A percentile compares a stretch with the other conserved stretches of the same genome.
These are phyloP conservation scores for Aspergillus japonicus DNA, from an alignment of 2,329 filamentous ascomycete species.

Conservation along the genomic window DNA sequence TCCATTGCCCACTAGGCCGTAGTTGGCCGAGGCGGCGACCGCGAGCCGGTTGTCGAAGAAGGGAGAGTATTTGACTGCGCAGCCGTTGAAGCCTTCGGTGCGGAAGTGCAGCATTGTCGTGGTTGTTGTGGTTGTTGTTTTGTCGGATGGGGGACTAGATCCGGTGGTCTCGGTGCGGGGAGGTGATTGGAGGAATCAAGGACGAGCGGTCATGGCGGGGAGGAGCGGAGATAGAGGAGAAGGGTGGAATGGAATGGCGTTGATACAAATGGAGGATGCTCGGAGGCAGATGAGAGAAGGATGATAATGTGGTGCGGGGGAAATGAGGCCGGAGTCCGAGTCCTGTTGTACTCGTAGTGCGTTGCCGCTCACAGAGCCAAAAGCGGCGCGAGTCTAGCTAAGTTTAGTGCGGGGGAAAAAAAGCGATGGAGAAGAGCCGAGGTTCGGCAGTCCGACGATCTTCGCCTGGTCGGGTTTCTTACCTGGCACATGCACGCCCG, in stretches of 20 bases:
- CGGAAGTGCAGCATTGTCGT: conserved; percentile 83
- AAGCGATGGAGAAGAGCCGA: conserved; percentile 27
- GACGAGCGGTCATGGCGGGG: conserved; percentile 3
- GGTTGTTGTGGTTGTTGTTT: no score
- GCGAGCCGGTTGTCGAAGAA: conserved; percentile 96
- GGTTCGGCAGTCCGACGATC: conserved; percentile 15
- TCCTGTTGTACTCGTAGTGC: no score
- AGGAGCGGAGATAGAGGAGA: conserved; percentile 9
- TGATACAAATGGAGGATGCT: conserved; percentile 8
- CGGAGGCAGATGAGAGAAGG: conserved; percentile 6
- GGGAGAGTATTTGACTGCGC: conserved; percentile 96
- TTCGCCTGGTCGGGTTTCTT: no score
- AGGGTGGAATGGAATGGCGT: background rate
- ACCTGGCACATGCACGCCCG: no score
- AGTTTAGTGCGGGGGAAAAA: background rate
- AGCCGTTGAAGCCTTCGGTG: conserved; percentile 91
- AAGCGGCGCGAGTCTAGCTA: no score
- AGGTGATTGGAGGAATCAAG: background rate
- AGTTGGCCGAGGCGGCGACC: conserved; percentile 88
- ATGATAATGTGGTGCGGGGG: conserved; percentile 5
- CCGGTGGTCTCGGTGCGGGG: background rate
- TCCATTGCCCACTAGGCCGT: conserved; percentile 94
- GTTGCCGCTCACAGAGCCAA: no score
- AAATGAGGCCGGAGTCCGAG: background rate
- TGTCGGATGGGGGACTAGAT: no score